phyloP scores from a whole-genome alignment of 805 yeast species.

The Lachancea meyersii region DNA sequence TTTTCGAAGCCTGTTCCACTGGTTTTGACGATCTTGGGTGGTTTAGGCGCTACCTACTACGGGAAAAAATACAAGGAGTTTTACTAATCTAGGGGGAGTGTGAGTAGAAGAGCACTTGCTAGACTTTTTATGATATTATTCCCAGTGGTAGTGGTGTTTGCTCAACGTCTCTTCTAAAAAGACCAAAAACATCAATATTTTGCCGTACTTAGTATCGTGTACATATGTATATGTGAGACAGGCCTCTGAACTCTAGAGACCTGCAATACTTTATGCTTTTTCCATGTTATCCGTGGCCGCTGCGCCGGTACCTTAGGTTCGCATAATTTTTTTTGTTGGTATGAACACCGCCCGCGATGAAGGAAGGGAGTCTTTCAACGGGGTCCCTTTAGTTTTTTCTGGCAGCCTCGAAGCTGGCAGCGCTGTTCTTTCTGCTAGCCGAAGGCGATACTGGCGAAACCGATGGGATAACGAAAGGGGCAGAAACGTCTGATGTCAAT shows the following conservation, averaged over 20 bases:
- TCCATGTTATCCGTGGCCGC: not conserved
- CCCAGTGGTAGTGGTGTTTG: too few relatives aligned
- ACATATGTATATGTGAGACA: too few relatives aligned
- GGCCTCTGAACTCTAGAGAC: too few relatives aligned
- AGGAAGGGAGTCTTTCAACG: too few relatives aligned
- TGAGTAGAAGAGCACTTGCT: too few relatives aligned
- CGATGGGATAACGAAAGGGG: slow-evolving; percentile 61
- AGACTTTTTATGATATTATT: too few relatives aligned
- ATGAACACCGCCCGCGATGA: slow-evolving; percentile 5
- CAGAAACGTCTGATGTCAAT: slow-evolving; percentile 48
- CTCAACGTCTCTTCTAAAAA: too few relatives aligned
- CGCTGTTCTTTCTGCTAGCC: slow-evolving; percentile 29
- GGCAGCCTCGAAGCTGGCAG: slow-evolving; percentile 11
- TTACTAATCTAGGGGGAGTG: slow-evolving; percentile 33
- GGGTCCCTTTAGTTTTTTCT: slow-evolving; percentile 5
- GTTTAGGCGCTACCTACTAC: slow-evolving; percentile 54
- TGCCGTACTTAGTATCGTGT: too few relatives aligned
- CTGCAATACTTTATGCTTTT: not conserved
- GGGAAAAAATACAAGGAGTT: slow-evolving; percentile 66
- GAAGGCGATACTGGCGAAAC: slow-evolving; percentile 50
- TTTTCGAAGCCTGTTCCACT: slow-evolving; percentile 75
- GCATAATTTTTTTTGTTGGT: not conserved
- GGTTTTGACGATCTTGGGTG: slow-evolving; percentile 55
- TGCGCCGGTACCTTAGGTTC: too few relatives aligned
- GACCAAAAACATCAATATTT: too few relatives aligned